A percentile compares a stretch with the other conserved stretches of the same genome.
Evolutionary conservation across 1,139 yeast species (phyloP).

Genomic region (Diutina neorugosa): DNA sequence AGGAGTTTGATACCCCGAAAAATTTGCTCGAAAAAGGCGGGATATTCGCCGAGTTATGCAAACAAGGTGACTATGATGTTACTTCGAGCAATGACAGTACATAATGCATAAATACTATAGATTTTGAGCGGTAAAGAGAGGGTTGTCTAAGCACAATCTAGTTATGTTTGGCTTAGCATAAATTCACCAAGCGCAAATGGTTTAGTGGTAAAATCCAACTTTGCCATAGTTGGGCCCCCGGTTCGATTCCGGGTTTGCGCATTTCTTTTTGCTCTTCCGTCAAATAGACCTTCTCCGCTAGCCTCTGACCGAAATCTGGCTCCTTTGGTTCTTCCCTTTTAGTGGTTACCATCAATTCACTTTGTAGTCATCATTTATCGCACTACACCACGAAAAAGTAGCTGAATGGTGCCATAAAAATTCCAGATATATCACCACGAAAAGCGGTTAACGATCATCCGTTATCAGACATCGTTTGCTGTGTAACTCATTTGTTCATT

Average conservation of each 20-base stretch:
- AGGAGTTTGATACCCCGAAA: constrained; percentile 58
- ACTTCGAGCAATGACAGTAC: not conserved
- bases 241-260: not conserved
- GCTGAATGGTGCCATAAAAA: too few relatives aligned
- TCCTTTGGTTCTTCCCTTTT: not conserved
- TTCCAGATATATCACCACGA: too few relatives aligned
- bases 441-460: too few relatives aligned
- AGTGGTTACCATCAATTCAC: too few relatives aligned
- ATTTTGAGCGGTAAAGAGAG: not conserved
- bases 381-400: too few relatives aligned
- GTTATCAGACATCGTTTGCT: too few relatives aligned
- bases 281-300: too few relatives aligned
- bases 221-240: not conserved
- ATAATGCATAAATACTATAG: not conserved
- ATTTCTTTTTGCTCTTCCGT: too few relatives aligned
- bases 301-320: not conserved
- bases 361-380: too few relatives aligned
- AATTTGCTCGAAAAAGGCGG: constrained; percentile 32
- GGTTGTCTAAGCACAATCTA: not conserved
- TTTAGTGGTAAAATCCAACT: not conserved
- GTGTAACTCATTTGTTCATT: too few relatives aligned
- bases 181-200: not conserved
- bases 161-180: not conserved
- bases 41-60: constrained; percentile 25
- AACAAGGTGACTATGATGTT: not conserved